Base-by-base conservation (phyloP, 2,329 filamentous ascomycete genomes). In the Scedosporium minutisporum region DNA sequence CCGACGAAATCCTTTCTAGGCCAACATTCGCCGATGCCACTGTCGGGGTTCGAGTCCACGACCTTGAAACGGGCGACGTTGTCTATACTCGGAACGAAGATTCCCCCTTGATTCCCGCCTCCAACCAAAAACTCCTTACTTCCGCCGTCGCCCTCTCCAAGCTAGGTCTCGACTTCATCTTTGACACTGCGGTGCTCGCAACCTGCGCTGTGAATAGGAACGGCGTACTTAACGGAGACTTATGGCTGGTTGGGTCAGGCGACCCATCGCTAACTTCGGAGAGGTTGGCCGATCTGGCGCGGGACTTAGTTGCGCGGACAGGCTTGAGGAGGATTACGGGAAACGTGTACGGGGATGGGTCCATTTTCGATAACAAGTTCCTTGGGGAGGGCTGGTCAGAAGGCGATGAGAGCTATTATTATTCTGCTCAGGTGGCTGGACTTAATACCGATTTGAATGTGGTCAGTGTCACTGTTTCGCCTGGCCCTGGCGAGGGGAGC, bases 201-300 rank as follows among this genome's bases (percentile, higher is more conserved):
- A 51, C 51, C 21, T 51, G 48, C 21, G 44, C 21, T 9, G 18
- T 61, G 16, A 21, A 27, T 14, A 60, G 42, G 12, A 55, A 64
- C n/a, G 63, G 63, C 21, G 60, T 63, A 5, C 55, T 64, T 16
- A 48, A 64, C 44, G 63, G 63, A 10, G 63, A 64, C 16, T 12
- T 64, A n/a, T 64, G 60, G 60, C 29, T 64, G 7, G 53, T 58
- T 2, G 63, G 63, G 7, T 64, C 63, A 6, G 63, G 63, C 42
- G 63, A 64, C 44, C 63, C 63, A 2, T 64, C 63, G 4, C 44
- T 64, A 25, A 64, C 29, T 3, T 64, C 63, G 9, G 33, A 16
- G 10, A n/a, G 57, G 41, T 48, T 64, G 7, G 42, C 42, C 14
- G 57, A 29, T 12, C 9, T 64, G 2, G 63, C 63, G 18, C 29